Percentiles rank a stretch among this genome's conserved stretches.
Conservation (phyloP, 2,329 filamentous ascomycete species). For the Colletotrichum tamarilloi region DNA sequence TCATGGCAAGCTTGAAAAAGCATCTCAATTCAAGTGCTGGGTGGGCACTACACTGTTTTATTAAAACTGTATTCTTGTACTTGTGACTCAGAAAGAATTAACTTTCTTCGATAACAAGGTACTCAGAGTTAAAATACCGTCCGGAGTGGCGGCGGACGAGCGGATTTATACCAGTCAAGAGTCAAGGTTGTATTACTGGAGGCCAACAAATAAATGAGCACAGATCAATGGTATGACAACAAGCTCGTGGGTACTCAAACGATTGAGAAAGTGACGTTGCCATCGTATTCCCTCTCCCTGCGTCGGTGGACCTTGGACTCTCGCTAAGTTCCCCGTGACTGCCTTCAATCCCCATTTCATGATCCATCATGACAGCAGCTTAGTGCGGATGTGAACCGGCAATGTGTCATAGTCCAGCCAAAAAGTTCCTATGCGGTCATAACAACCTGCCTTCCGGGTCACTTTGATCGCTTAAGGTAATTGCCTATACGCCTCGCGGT, state of each 20-base stretch:
- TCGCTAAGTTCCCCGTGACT: slow-evolving; percentile 12
- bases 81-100: too few species aligned
- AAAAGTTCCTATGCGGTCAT: neutral
- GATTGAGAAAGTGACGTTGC: slow-evolving; percentile 22
- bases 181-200: neutral
- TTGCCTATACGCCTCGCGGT: neutral
- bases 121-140: too few species aligned
- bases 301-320: slow-evolving; percentile 12
- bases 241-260: neutral
- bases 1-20: too few species aligned
- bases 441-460: neutral
- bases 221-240: neutral
- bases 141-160: neutral
- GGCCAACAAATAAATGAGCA: neutral
- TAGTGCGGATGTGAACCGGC: neutral
- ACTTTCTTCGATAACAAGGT: too few species aligned
- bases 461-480: neutral
- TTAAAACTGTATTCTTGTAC: too few species aligned
- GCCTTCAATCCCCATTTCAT: slow-evolving; percentile 2
- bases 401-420: neutral
- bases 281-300: neutral
- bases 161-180: neutral
- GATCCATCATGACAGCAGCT: slow-evolving; percentile 13
- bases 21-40: too few species aligned
- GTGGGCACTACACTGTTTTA: too few species aligned